phyloP scores from a whole-genome alignment of 192 early-diverging fungal species.

The Backusella psychrophila region DNA sequence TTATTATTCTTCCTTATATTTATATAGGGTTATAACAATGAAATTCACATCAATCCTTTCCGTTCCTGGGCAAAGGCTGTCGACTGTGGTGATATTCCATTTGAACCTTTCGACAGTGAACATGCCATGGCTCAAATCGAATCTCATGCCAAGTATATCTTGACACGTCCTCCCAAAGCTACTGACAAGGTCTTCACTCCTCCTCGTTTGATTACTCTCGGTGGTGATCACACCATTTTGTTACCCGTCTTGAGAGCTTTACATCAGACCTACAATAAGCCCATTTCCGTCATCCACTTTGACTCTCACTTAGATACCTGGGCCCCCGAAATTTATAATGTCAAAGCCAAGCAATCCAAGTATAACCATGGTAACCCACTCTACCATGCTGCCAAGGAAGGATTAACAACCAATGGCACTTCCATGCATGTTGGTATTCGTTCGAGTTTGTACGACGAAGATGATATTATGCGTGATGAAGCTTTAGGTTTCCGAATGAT shows the following conservation, averaged over 20 bases:
- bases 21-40: constrained; percentile 27
- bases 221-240: constrained; percentile 34
- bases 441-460: constrained; percentile 34
- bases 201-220: constrained; percentile 28
- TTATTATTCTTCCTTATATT: neutral
- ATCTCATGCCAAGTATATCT: constrained; percentile 16
- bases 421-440: constrained; percentile 43
- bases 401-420: constrained; percentile 37
- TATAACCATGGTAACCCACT: constrained; percentile 42
- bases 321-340: constrained; percentile 30
- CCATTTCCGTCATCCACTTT: constrained; percentile 35
- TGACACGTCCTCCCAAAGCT: constrained; percentile 14
- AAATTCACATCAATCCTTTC: constrained; percentile 30
- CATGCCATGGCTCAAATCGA: constrained; percentile 32
- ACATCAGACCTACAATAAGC: constrained; percentile 14
- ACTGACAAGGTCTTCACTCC: constrained; percentile 2
- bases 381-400: constrained; percentile 40
- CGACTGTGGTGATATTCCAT: constrained; percentile 36
- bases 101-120: constrained; percentile 30
- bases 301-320: constrained; percentile 37
- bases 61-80: constrained; percentile 30
- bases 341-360: constrained; percentile 21
- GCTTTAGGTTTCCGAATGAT: constrained; percentile 39
- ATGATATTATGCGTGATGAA: constrained; percentile 39
- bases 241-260: constrained; percentile 30